A percentile compares a stretch with the other conserved stretches of the same genome.
phyloP scores from a whole-genome alignment of 2,329 filamentous ascomycete genomes.

The Fusarium gaditjirri region DNA sequence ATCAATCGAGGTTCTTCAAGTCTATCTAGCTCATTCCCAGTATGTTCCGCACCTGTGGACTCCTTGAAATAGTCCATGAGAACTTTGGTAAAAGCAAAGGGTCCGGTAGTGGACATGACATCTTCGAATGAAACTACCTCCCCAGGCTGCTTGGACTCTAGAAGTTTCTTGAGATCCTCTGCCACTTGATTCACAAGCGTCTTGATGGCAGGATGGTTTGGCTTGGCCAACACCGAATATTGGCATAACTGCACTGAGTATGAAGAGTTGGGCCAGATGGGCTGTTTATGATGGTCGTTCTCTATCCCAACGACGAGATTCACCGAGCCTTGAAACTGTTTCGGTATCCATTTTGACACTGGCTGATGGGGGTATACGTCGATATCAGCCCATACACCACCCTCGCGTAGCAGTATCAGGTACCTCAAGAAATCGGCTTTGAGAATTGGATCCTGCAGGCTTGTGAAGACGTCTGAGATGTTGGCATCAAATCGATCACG shows the following conservation, averaged over 20 bases:
- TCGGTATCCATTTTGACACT: constrained; percentile 73
- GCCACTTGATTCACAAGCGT: constrained; percentile 74
- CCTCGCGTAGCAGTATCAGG: constrained; percentile 71
- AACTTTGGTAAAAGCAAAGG: constrained; percentile 47
- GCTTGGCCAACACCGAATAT: constrained; percentile 79
- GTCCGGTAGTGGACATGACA: constrained; percentile 48
- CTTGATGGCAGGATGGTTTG: constrained; percentile 73
- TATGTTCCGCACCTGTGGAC: constrained; percentile 41
- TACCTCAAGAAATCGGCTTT: constrained; percentile 71
- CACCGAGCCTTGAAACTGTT: constrained; percentile 59
- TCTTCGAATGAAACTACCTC: constrained; percentile 42
- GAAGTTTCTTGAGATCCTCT: constrained; percentile 42
- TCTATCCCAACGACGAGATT: constrained; percentile 78
- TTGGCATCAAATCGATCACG: constrained; percentile 72
- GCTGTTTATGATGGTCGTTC: constrained; percentile 62
- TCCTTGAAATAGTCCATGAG: constrained; percentile 47
- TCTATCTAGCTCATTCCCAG: constrained; percentile 45
- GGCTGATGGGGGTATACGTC: constrained; percentile 74
- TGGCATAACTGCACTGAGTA: constrained; percentile 81
- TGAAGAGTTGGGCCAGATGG: constrained; percentile 63
- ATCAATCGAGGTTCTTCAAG: constrained; percentile 46
- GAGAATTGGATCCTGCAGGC: constrained; percentile 61
- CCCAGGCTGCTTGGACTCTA: constrained; percentile 26
- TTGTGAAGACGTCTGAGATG: constrained; percentile 60
- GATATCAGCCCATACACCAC: constrained; percentile 77